Base-by-base conservation (phyloP, 2,329 filamentous ascomycete genomes). In the Elsinoe necatrix region DNA sequence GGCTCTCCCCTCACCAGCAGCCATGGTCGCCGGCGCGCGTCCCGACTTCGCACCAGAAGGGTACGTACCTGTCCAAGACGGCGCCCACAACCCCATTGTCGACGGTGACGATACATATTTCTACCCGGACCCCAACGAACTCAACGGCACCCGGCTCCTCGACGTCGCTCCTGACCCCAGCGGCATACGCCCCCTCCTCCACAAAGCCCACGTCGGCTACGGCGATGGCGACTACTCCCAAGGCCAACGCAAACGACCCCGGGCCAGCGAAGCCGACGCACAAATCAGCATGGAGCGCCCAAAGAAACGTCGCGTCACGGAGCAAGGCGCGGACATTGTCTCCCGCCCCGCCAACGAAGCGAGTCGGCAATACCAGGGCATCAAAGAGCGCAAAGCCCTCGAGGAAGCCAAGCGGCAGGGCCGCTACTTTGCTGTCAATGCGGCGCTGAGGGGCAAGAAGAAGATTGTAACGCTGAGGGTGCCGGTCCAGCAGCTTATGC, bases 351-450 rank as follows among this genome's bases (percentile, higher is more conserved):
- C 73, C 63, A 75, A 68, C 42, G 69, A 71, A 23, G 71, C 74
- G 8, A 73, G 73, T 8, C 69, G 72, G 47, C 72, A 78, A 56
- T 78, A 75, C 57, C 71, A 75, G 58, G 73, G 73, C 54, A 71
- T 76, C 60, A 70, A 76, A 45, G 70, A 77, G 61, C 64, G 65
- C 6, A 70, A 69, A 48, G 67, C 68, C 1, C 61, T 71, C 1
- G 66, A 75, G 62, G 65, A 72, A 66, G 64, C 68, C 1, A 69
- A 69, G 59, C 71, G 69, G 11, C 70, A 75, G 23, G 74, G 75
- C 27, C 68, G 74, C 0, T 75, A 70, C 56, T 73, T 75, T 51
- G 67, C 74, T 56, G 69, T 76, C n/a, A 69, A 71, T 50, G 75
- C 74, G 12, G 68, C 69, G 14, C 71, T 77, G 64, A 71, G 71